Evolutionary conservation across 306 rosid genomes (phyloP), one percentile per base, ranked within the genome.

Genomic region (cucumber (Cucumis sativus)): DNA sequence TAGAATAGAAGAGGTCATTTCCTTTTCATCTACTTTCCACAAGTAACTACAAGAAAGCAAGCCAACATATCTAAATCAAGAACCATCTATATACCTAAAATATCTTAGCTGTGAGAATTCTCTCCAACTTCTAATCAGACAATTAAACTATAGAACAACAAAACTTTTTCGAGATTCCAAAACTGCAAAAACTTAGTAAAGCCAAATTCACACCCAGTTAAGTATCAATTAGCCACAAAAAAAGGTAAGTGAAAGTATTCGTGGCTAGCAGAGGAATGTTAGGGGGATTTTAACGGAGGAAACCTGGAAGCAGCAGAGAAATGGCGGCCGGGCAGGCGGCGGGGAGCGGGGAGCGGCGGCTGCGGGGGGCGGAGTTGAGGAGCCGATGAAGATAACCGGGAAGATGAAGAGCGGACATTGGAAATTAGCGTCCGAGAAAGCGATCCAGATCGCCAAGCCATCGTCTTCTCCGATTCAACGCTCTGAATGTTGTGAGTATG

Each of bases 371-470:
- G 81, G 55, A 82, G 57, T 67, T 85, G 85, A 51, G 88, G 85
- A 55, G 80, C 63, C n/a, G 88, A 59, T 1, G 90, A 80, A 2
- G 87, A 76, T 1, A 82, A 70, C 21, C 92, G 90, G 57, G 87
- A 76, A 21, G 84, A 60, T 0, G 90, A 86, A 79, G 84, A 55
- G 82, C 92, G 86, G 8, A 88, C 90, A 0, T 89, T 57, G 23
- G 96, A 88, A 18, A 88, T 78, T 45, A 90, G 64, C 40, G 96
- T 88, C 61, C 91, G 96, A 81, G 91, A 90, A 0, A 88, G 55
- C 40, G 88, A 83, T 70, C 85, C 89, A 2, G 88, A 86, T 57
- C 96, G 91, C 84, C 79, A 86, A 63, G 92, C 82, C 85, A 82
- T 82, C 61, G 45, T 45, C 52, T 61, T 85, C 89, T 83, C 77